These are phyloP conservation scores for Lasiosphaeriaceae sp. DNA, from an alignment of 495 filamentous ascomycete species.

Conservation along the genomic window DNA sequence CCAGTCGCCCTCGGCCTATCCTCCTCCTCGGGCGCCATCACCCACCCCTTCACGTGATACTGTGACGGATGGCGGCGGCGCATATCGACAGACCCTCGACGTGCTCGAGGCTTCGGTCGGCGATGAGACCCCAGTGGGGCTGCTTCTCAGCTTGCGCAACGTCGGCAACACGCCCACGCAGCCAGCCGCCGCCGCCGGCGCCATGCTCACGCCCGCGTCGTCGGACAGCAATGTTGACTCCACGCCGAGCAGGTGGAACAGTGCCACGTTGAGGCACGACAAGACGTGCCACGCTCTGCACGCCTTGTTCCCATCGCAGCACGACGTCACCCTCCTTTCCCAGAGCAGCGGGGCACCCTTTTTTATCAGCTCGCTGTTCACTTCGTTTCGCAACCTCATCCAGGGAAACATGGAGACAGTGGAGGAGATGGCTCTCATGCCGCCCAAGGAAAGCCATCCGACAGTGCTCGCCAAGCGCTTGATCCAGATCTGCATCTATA, in stretches of 20 bases:
- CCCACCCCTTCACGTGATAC: slow-evolving; percentile 14
- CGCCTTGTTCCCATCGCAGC: slow-evolving; percentile 37
- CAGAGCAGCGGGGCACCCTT: slow-evolving; percentile 23
- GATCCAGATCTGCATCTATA: slow-evolving; percentile 44
- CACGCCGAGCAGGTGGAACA: slow-evolving; percentile 4
- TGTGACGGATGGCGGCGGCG: background rate
- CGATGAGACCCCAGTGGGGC: slow-evolving; percentile 19
- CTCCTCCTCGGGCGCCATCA: background rate
- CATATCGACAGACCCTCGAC: slow-evolving; percentile 10
- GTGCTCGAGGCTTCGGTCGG: slow-evolving; percentile 11
- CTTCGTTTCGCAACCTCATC: slow-evolving; percentile 18
- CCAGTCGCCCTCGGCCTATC: background rate
- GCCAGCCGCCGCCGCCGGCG: too few relatives aligned
- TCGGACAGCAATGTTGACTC: slow-evolving; percentile 13
- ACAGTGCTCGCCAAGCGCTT: slow-evolving; percentile 42
- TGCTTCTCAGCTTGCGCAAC: slow-evolving; percentile 17
- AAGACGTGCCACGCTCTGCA: slow-evolving; percentile 28
- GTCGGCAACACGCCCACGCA: slow-evolving; percentile 7
- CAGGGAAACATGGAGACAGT: slow-evolving; percentile 21
- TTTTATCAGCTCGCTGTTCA: slow-evolving; percentile 30
- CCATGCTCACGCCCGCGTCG: slow-evolving; percentile 24
- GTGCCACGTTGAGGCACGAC: slow-evolving; percentile 8
- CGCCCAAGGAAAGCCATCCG: slow-evolving; percentile 38
- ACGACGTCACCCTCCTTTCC: slow-evolving; percentile 33
- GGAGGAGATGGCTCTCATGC: slow-evolving; percentile 24